phyloP scores from a whole-genome alignment of 164 flowering plant genomes.

The Annona cherimola region DNA sequence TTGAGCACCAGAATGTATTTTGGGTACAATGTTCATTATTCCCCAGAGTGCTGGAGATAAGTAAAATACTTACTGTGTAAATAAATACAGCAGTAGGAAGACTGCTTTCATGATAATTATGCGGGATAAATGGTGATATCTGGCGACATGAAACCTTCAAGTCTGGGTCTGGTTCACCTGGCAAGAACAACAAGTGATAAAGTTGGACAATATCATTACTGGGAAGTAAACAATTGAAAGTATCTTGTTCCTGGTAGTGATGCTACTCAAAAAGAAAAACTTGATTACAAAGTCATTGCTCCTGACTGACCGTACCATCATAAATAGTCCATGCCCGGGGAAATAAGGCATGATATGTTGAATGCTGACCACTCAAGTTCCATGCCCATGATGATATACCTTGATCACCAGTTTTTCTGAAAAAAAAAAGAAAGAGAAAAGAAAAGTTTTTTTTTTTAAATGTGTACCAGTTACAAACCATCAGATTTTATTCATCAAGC shows the following conservation, averaged over 20 bases:
- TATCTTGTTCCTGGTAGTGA: too few relatives aligned
- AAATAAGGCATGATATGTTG: conserved; percentile 97
- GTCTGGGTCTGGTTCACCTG: conserved; percentile 99
- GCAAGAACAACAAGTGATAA: conserved; percentile 4
- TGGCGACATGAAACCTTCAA: conserved; percentile 95
- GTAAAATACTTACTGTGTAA: conserved; percentile 59
- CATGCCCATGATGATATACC: conserved; percentile 98
- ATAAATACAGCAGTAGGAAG: conserved; percentile 95
- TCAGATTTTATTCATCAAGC: not conserved
- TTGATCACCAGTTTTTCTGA: conserved; percentile 67
- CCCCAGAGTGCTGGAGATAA: not conserved
- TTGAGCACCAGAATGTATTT: not conserved
- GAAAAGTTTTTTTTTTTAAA: not conserved
- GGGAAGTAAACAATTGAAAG: not conserved
- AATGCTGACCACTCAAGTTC: conserved; percentile 95
- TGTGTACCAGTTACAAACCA: too few relatives aligned
- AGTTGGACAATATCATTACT: not conserved
- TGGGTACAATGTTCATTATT: not conserved
- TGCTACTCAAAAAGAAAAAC: not conserved
- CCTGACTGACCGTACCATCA: conserved; percentile 54
- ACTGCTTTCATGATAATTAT: conserved; percentile 92
- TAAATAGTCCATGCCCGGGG: conserved; percentile 99
- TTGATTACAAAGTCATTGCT: not conserved
- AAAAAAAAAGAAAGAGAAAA: conserved; percentile 2
- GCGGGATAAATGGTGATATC: conserved; percentile 97